Percentiles rank a stretch among this genome's conserved stretches.
These are phyloP conservation scores for Ophiostoma piceae DNA, from an alignment of 2,329 filamentous ascomycete species.

Conservation along the genomic window DNA sequence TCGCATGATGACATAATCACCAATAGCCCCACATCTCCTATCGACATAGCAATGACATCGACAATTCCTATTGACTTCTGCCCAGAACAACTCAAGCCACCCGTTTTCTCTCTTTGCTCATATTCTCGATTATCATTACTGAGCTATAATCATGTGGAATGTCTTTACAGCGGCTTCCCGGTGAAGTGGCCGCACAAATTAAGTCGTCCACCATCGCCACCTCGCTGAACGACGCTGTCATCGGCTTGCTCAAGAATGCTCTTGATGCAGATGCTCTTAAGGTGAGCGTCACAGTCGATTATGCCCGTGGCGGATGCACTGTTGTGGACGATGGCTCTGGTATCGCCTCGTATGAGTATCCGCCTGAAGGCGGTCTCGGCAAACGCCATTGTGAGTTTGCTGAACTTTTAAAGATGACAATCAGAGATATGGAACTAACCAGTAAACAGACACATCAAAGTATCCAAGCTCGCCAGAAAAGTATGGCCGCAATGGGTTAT, in stretches of 20 bases:
- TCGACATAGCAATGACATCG: too few species aligned
- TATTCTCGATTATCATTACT: not conserved
- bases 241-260: slow-evolving; percentile 74
- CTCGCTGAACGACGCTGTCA: slow-evolving; percentile 64
- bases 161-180: slow-evolving; percentile 65
- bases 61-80: too few species aligned
- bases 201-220: slow-evolving; percentile 78
- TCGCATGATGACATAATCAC: too few species aligned
- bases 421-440: not conserved
- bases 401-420: not conserved
- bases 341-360: slow-evolving; percentile 69
- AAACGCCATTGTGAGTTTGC: slow-evolving; percentile 61
- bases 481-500: slow-evolving; percentile 67
- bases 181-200: slow-evolving; percentile 69
- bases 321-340: slow-evolving; percentile 83
- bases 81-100: not conserved
- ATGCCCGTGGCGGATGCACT: slow-evolving; percentile 65
- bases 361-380: slow-evolving; percentile 62
- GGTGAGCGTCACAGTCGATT: slow-evolving; percentile 68
- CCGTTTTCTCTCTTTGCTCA: not conserved
- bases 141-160: slow-evolving; percentile 34
- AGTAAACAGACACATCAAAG: slow-evolving; percentile 70
- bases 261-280: slow-evolving; percentile 71
- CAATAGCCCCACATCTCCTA: too few species aligned
- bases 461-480: slow-evolving; percentile 41